Base-by-base conservation (phyloP, 441 rosid genomes). In the Biscutella laevigata region DNA sequence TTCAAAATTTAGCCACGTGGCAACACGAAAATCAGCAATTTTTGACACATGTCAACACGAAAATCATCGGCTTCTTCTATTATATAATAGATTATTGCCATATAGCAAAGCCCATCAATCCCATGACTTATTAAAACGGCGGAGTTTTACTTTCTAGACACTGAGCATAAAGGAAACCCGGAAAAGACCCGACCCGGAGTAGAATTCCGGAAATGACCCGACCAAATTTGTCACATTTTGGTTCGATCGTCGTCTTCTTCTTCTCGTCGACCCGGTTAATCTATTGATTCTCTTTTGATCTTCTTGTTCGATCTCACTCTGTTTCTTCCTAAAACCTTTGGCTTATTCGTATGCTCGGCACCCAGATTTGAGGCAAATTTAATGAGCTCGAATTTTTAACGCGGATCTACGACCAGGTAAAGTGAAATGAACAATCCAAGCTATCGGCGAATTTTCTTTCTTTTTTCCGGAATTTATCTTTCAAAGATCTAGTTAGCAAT, bases 391-490 rank as follows among this genome's bases (percentile, higher is more conserved):
- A 58, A 36, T 51, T 15, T 24, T 28, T 24, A n/a, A 44, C 54
- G 11, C 44, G 6, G 49, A 66, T 58, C 65, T 66, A 43, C 20
- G 39, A 58, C 27, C 51, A 64, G 65, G 70, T 66, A 66, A 29
- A 51, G 29, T n/a, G 40, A 38, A 27, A 56, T 19, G 13, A 54
- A 16, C n/a, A n/a, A n/a, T n/a, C n/a, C 20, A 52, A 61, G 30
- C 54, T 55, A 9, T 29, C 48, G 3, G 12, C 53, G 21, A 42
- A 30, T 55, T 47, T 46, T 26, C 39, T 8, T 44, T 50, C 19
- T 24, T 8, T 17, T 17, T n/a, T n/a, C n/a, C n/a, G 15, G 41
- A 39, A 28, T 4, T 39, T 7, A 4, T 38, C 14, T 8, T 21
- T 29, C 26, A 5, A n/a, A 39, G 51, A 60, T 61, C 48, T 52